Conservation (phyloP, 2,329 filamentous ascomycete genomes). For the Thielaviopsis ethacetica region DNA sequence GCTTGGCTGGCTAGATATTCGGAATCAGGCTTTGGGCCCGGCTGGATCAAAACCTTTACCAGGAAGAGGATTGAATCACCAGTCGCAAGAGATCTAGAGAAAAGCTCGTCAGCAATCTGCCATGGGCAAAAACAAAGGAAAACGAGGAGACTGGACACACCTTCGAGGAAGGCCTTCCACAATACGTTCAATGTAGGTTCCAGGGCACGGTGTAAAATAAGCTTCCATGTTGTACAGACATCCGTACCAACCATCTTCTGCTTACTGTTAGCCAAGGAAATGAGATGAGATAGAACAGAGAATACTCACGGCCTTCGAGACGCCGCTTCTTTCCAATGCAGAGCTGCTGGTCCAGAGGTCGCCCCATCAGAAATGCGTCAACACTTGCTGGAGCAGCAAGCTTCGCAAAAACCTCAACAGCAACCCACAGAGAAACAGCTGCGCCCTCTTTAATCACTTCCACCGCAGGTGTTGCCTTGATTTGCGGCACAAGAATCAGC, state of each 20-base stretch:
- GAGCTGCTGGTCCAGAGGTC: slow-evolving; percentile 9
- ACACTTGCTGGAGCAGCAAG: slow-evolving; percentile 16
- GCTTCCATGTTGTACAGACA: slow-evolving; percentile 33
- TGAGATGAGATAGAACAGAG: not conserved
- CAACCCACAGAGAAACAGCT: slow-evolving; percentile 27
- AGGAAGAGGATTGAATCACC: slow-evolving; percentile 32
- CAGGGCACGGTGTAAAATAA: slow-evolving; percentile 26
- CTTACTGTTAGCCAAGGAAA: not conserved
- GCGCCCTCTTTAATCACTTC: slow-evolving; percentile 19
- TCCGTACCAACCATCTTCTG: slow-evolving; percentile 22
- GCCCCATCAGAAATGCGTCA: slow-evolving; percentile 11
- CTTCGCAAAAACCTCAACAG: slow-evolving; percentile 30
- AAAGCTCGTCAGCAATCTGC: not conserved
- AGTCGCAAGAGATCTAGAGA: slow-evolving; percentile 23
- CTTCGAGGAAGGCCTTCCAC: slow-evolving; percentile 29
- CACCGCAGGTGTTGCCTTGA: slow-evolving; percentile 28
- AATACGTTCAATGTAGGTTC: slow-evolving; percentile 28
- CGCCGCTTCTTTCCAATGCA: slow-evolving; percentile 11
- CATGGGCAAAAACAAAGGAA: not conserved
- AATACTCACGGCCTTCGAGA: slow-evolving; percentile 10
- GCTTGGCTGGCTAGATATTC: not conserved
- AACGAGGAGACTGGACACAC: slow-evolving; percentile 8
- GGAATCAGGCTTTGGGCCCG: not conserved
- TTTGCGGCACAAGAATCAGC: slow-evolving; percentile 24
- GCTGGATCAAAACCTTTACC: slow-evolving; percentile 22